These are phyloP conservation scores for Tanozyma kutaoensis DNA, from an alignment of 805 yeast genomes.

Conservation along the genomic window DNA sequence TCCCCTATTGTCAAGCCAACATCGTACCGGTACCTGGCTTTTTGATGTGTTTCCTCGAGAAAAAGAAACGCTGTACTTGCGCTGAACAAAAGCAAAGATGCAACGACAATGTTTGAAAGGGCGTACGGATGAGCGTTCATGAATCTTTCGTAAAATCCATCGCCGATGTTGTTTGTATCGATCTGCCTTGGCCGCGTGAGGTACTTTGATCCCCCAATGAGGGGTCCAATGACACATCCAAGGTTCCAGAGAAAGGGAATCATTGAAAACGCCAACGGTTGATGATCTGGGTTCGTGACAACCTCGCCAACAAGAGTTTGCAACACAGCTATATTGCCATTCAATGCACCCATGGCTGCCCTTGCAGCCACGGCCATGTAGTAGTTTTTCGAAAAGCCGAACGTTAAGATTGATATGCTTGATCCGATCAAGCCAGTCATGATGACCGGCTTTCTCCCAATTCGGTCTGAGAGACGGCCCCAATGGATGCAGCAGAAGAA, in stretches of 20 bases:
- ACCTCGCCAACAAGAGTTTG: constrained; percentile 19
- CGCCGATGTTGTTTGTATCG: not conserved
- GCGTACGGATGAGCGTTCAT: not conserved
- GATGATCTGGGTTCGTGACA: constrained; percentile 16
- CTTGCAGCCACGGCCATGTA: too few species aligned
- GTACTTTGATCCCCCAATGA: constrained; percentile 16
- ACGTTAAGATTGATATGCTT: too few species aligned
- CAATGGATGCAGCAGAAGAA: too few species aligned
- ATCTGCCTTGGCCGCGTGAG: constrained; percentile 21
- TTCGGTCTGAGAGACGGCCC: too few species aligned
- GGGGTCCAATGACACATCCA: constrained; percentile 18
- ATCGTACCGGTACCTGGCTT: not conserved
- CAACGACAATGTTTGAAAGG: not conserved
- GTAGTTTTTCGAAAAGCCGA: too few species aligned
- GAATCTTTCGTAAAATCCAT: not conserved
- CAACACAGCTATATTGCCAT: too few species aligned
- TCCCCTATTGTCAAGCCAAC: not conserved
- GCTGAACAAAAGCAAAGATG: not conserved
- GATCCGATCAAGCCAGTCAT: too few species aligned
- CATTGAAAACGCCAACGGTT: constrained; percentile 16
- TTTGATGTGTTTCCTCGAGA: not conserved
- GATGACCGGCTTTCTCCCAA: too few species aligned
- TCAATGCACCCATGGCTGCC: too few species aligned
- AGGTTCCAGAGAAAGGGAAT: constrained; percentile 19
- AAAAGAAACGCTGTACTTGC: not conserved